Percentiles rank a stretch among this genome's conserved stretches.
Evolutionary conservation across 495 filamentous ascomycete genomes (phyloP).

Genomic region (Daldinia caldariorum): DNA sequence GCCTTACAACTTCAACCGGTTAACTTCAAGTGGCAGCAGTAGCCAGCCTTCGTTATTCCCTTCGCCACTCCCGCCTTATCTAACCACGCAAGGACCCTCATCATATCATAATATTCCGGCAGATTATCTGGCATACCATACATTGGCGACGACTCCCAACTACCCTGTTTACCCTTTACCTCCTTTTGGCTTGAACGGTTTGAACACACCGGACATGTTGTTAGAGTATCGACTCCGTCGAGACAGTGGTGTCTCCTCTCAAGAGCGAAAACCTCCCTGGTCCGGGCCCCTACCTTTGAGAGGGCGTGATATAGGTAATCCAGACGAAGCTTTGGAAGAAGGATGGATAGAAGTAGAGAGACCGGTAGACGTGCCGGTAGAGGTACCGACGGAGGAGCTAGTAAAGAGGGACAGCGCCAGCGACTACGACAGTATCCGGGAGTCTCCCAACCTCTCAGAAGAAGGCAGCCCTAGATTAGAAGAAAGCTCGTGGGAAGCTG

Average conservation of each 20-base stretch:
- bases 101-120: not conserved
- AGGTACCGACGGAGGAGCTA: not conserved
- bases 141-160: constrained; percentile 2
- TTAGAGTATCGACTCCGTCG: not conserved
- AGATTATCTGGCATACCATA: not conserved
- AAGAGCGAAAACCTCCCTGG: not conserved
- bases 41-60: constrained; percentile 1
- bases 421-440: not conserved
- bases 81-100: constrained; percentile 4
- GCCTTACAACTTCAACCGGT: not conserved
- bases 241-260: not conserved
- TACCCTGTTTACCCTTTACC: constrained; percentile 5
- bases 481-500: not conserved
- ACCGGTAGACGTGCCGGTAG: not conserved
- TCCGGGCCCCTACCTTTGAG: not conserved
- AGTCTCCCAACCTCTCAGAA: not conserved
- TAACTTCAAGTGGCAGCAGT: constrained; percentile 14
- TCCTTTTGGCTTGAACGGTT: not conserved
- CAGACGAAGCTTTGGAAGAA: constrained; percentile 6
- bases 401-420: not conserved
- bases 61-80: constrained; percentile 1
- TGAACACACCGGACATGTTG: constrained; percentile 16
- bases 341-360: constrained; percentile 11
- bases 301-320: not conserved
- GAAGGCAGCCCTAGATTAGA: not conserved